A percentile compares a stretch with the other conserved stretches of the same genome.
These are phyloP conservation scores for Aspergillus avenaceus DNA, from an alignment of 495 filamentous ascomycete species.

Conservation along the genomic window DNA sequence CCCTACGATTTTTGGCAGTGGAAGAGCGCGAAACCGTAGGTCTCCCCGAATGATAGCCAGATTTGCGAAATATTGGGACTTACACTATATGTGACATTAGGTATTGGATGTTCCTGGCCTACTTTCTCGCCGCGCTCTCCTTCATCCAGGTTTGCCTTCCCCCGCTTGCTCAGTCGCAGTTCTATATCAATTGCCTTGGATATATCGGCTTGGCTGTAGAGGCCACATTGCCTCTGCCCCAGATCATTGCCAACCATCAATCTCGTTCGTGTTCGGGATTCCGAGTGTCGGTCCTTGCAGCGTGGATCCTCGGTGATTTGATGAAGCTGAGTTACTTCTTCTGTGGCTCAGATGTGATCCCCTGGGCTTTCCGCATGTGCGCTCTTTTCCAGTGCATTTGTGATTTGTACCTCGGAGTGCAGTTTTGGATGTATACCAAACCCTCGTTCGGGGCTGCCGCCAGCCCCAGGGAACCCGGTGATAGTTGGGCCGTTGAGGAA, in stretches of 20 bases:
- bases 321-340: conserved; percentile 98
- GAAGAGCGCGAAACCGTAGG: conserved; percentile 72
- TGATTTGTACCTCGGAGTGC: conserved; percentile 76
- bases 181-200: conserved; percentile 71
- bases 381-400: conserved; percentile 88
- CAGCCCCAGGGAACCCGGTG: conserved; percentile 20
- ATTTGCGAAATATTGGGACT: neutral
- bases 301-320: conserved; percentile 85
- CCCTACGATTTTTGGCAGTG: conserved; percentile 97
- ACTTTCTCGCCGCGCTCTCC: conserved; percentile 61
- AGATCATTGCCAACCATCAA: conserved; percentile 76
- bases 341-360: conserved; percentile 63
- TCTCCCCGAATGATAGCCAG: conserved; percentile 7
- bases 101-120: conserved; percentile 84
- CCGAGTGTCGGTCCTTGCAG: conserved; percentile 75
- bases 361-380: conserved; percentile 85
- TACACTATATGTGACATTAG: conserved; percentile 31
- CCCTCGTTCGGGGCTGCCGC: conserved; percentile 27
- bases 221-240: conserved; percentile 84
- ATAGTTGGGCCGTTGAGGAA: conserved; percentile 29
- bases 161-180: conserved; percentile 53
- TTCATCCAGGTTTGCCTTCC: conserved; percentile 70
- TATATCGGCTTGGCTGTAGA: conserved; percentile 84
- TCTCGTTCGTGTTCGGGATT: conserved; percentile 85
- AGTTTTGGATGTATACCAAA: conserved; percentile 80